These are phyloP conservation scores for Backusella luteola DNA, from an alignment of 192 early-diverging fungal species.

Conservation along the genomic window DNA sequence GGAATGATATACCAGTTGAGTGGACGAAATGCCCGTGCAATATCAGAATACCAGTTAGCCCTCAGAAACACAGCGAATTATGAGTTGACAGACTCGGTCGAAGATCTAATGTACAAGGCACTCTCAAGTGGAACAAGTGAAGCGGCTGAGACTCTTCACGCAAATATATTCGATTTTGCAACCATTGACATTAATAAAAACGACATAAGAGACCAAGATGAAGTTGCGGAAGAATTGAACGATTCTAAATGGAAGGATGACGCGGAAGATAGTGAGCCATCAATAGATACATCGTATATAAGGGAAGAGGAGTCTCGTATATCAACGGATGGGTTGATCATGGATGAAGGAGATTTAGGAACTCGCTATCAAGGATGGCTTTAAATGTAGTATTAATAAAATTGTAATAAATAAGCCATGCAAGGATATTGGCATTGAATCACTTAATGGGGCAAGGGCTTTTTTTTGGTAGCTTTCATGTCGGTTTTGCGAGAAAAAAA, in stretches of 20 bases:
- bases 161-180: neutral
- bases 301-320: neutral
- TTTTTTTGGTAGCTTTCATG: no score
- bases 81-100: neutral
- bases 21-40: constrained; percentile 48
- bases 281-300: neutral
- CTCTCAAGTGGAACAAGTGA: neutral
- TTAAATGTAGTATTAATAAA: neutral
- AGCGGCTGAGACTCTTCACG: neutral
- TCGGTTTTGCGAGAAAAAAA: no score
- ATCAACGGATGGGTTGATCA: neutral
- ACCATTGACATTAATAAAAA: neutral
- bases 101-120: neutral
- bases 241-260: neutral
- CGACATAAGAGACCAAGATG: neutral
- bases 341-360: neutral
- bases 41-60: constrained; percentile 55
- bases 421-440: no score
- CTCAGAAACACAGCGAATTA: neutral
- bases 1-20: constrained; percentile 60
- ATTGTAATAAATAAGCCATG: neutral
- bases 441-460: no score
- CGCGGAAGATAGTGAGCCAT: neutral
- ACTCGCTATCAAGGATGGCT: neutral
- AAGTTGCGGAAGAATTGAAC: neutral